phyloP scores from a whole-genome alignment of 495 filamentous ascomycete species.

The Cercophora samala region DNA sequence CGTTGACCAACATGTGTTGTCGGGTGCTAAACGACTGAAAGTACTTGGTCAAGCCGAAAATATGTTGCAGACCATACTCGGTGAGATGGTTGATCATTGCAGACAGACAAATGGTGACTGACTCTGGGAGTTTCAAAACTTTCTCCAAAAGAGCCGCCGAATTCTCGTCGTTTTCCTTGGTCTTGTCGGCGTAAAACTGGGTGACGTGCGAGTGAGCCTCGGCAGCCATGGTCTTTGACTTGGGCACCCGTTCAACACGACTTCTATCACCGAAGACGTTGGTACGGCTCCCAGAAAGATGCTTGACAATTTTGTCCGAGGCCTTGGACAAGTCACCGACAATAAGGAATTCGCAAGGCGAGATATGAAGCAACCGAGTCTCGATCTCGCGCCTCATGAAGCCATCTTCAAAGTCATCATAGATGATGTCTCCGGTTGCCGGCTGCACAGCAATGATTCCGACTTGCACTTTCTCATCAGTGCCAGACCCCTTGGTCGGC shows the following conservation, averaged over 20 bases:
- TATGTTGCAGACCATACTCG: constrained; percentile 92
- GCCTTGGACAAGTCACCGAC: constrained; percentile 89
- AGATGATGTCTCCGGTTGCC: constrained; percentile 91
- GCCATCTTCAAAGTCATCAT: constrained; percentile 94
- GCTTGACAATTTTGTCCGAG: constrained; percentile 87
- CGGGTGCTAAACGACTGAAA: constrained; percentile 95
- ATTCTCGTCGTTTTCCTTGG: constrained; percentile 56
- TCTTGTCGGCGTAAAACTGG: constrained; percentile 87
- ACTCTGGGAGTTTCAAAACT: constrained; percentile 77
- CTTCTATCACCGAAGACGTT: constrained; percentile 92
- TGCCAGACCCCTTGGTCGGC: constrained; percentile 77
- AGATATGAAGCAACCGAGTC: constrained; percentile 88
- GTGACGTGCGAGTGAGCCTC: constrained; percentile 86
- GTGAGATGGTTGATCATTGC: constrained; percentile 94
- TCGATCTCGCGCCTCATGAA: constrained; percentile 98
- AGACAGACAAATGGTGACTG: constrained; percentile 87
- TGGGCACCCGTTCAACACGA: constrained; percentile 73
- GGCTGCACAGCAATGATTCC: constrained; percentile 95
- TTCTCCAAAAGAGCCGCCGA: constrained; percentile 71
- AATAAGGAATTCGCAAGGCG: constrained; percentile 94
- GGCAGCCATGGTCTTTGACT: constrained; percentile 77
- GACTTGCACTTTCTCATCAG: constrained; percentile 89
- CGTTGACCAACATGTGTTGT: constrained; percentile 94
- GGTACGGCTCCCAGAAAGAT: constrained; percentile 78
- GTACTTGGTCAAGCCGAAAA: constrained; percentile 95